These are phyloP conservation scores for Platanthera zijinensis DNA, from an alignment of 106 monocot genomes.

Conservation along the genomic window DNA sequence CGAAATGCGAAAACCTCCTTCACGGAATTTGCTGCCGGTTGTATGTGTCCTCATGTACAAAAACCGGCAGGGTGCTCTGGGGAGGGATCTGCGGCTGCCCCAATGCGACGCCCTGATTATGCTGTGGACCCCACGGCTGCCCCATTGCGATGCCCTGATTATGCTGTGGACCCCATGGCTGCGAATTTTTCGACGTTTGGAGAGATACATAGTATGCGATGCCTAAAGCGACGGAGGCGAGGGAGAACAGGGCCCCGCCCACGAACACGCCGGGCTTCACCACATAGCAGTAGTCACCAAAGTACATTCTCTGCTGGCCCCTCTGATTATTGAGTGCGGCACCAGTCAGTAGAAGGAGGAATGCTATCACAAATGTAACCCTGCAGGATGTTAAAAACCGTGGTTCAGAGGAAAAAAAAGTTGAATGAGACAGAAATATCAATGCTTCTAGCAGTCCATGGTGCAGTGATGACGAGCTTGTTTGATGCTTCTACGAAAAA, in stretches of 20 bases:
- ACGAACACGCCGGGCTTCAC: conserved; percentile 86
- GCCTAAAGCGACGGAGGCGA: conserved; percentile 51
- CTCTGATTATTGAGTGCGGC: conserved; percentile 65
- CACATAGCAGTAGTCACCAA: conserved; percentile 69
- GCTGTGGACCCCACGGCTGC: conserved; percentile 7
- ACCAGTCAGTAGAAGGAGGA: conserved; percentile 66
- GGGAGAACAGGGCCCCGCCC: conserved; percentile 47
- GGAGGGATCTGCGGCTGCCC: conserved; percentile 58
- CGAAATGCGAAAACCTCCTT: background rate
- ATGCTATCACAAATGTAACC: conserved; percentile 69
- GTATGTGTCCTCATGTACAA: conserved; percentile 51
- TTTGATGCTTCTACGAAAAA: too few species aligned
- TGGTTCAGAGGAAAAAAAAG: too few species aligned
- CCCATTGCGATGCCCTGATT: conserved; percentile 74
- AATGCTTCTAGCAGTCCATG: too few species aligned
- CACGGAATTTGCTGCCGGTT: conserved; percentile 38
- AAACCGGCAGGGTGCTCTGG: conserved; percentile 46
- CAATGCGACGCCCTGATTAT: conserved; percentile 63
- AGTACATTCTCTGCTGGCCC: conserved; percentile 47
- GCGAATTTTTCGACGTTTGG: conserved; percentile 22
- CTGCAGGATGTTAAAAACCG: conserved; percentile 23
- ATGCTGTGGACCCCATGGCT: conserved; percentile 9
- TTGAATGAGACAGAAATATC: too few species aligned
- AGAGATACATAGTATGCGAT: conserved; percentile 51
- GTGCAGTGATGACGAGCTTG: too few species aligned